Evolutionary conservation across 2,329 filamentous ascomycete genomes (phyloP).

Genomic region (Exophiala aquamarina): DNA sequence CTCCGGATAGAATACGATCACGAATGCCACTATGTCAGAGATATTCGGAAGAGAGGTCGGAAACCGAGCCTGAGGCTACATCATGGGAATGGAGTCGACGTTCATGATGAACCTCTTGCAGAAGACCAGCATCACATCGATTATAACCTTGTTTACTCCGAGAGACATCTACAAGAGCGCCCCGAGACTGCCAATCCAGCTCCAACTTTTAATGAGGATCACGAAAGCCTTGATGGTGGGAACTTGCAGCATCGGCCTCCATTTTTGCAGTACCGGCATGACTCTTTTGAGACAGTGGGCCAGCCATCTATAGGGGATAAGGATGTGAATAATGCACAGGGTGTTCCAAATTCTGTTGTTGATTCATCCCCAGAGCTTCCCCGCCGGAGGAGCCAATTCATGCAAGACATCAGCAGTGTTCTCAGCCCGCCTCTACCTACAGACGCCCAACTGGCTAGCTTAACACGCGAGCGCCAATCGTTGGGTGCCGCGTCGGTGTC

Average conservation of each 20-base stretch:
- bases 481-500: not conserved
- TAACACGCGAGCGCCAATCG: not conserved
- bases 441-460: not conserved
- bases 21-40: slow-evolving; percentile 28
- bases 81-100: not conserved
- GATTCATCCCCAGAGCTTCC: not conserved
- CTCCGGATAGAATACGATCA: slow-evolving; percentile 14
- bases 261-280: not conserved
- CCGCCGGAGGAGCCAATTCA: not conserved
- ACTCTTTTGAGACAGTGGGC: not conserved
- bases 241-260: not conserved
- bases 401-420: slow-evolving; percentile 1
- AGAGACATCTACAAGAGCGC: too few relatives aligned
- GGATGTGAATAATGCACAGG: not conserved
- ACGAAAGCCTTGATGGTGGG: too few relatives aligned
- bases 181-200: too few relatives aligned
- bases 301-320: not conserved
- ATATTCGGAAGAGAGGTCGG: slow-evolving; percentile 29
- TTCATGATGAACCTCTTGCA: not conserved
- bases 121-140: too few relatives aligned
- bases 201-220: too few relatives aligned
- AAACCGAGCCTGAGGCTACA: slow-evolving; percentile 4
- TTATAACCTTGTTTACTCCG: too few relatives aligned
- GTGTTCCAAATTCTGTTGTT: not conserved
- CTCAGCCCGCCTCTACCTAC: slow-evolving; percentile 1